phyloP scores from a whole-genome alignment of 192 early-diverging fungal genomes.

The Thamnidium elegans region DNA sequence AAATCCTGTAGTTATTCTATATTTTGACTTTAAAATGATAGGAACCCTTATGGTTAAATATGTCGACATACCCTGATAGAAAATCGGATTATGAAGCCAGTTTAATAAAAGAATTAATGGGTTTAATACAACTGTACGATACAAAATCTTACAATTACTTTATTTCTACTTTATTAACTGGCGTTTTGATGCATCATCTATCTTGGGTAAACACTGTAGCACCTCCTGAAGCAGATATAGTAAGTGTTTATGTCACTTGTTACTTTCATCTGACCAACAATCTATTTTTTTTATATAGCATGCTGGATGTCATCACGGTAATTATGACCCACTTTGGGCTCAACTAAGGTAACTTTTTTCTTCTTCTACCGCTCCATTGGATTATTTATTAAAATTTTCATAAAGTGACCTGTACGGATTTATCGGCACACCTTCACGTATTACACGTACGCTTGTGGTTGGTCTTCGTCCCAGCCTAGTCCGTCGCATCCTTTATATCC shows the following conservation, averaged over 20 bases:
- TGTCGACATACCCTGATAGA: conserved; percentile 41
- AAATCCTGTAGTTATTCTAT: background rate
- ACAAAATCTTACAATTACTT: conserved; percentile 36
- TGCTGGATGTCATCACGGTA: conserved; percentile 28
- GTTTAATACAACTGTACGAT: conserved; percentile 33
- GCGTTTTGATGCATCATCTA: conserved; percentile 49
- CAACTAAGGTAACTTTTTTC: conserved; percentile 42
- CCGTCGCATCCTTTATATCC: conserved; percentile 46
- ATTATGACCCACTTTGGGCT: conserved; percentile 59
- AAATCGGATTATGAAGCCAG: conserved; percentile 29
- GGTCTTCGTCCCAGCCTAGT: conserved; percentile 46
- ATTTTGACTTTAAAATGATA: background rate
- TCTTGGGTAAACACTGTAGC: conserved; percentile 58
- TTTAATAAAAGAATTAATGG: conserved; percentile 33
- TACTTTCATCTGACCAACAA: background rate
- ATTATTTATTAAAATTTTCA: background rate
- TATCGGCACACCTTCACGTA: conserved; percentile 44
- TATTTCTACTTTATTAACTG: conserved; percentile 48
- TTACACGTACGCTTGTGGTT: conserved; percentile 52
- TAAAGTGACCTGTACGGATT: conserved; percentile 51
- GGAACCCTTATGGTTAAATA: conserved; percentile 48
- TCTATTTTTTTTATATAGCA: conserved; percentile 7
- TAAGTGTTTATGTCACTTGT: conserved; percentile 18
- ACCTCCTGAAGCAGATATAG: conserved; percentile 39
- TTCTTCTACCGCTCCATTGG: no score